Evolutionary conservation across 169 alveolate genomes (phyloP), one percentile per base, ranked within the genome.

Genomic region (Plasmodium malariae): DNA sequence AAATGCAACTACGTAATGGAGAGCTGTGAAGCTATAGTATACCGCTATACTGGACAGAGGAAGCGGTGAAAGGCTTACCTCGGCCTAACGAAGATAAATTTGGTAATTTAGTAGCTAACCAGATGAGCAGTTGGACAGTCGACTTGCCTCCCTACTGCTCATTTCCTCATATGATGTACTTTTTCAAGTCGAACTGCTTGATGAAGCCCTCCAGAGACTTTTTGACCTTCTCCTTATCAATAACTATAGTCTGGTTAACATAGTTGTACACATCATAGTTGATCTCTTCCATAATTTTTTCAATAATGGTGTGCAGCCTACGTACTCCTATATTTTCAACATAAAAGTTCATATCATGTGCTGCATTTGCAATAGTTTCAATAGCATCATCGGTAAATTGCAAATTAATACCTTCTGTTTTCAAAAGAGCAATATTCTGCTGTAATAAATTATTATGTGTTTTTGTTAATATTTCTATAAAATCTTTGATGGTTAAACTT

Each of bases 261-360:
- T 78, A 62, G 26, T 78, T 78, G 28, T 78, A 65, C 2, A 78
- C 89, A 37, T 78, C 89, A 57, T 78, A 78, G 34, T 78, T 78
- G 0, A 78, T 78, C 6, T 78, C 89, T 37, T 78, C 89, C 89
- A 78, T 78, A 14, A 78, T 78, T 60, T 94, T 94, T 65, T 97
- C 99, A 51, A 97, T 80, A 40, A 97, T 93, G 5, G 98, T 96
- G 65, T 95, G 96, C 4, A 97, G 94, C 24, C 99, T 87, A 21
- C 99, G 93, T 14, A 98, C 99, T 0, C 99, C 99, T 54, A 93
- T 96, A 85, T 97, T 95, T 65, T 97, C 99, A 21, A 94, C 93
- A 28, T 89, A 86, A 17, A 90, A 74, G 68, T 97, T 97, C 40
- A 96, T 86, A 62, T 97, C 97, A 32, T 83, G 86, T 19, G 97